A percentile compares a stretch with the other conserved stretches of the same genome.
These are phyloP conservation scores for Trichoderma breve DNA, from an alignment of 2,329 filamentous ascomycete genomes.

Conservation along the genomic window DNA sequence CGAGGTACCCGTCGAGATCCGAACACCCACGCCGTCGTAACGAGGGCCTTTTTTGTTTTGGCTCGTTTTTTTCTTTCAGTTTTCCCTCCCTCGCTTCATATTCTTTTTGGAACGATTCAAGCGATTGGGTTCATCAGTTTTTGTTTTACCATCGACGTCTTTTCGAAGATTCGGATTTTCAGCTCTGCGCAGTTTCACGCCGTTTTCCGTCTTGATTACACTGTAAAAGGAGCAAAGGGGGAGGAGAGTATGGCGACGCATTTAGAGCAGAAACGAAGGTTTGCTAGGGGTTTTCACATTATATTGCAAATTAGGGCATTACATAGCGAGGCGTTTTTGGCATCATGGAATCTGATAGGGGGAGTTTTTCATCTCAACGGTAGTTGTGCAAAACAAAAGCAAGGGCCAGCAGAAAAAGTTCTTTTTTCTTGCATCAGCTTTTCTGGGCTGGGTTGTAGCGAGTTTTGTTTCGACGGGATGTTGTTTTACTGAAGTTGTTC, in stretches of 20 bases:
- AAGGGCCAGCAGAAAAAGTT: background rate
- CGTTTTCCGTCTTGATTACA: background rate
- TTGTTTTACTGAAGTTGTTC: background rate
- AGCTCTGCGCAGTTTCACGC: background rate
- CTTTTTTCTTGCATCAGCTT: background rate
- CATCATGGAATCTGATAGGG: background rate
- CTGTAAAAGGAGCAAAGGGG: too few relatives aligned
- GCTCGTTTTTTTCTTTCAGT: background rate
- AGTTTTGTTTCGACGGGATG: background rate
- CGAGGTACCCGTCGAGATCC: conserved; percentile 31
- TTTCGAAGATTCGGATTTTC: background rate
- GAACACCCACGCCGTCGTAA: conserved; percentile 21
- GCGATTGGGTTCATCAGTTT: background rate
- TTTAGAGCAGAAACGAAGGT: background rate
- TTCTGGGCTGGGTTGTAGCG: background rate
- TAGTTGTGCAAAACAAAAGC: background rate
- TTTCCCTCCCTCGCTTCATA: too few relatives aligned
- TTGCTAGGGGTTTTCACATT: background rate
- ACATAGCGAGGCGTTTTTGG: conserved; percentile 38
- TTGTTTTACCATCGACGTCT: background rate
- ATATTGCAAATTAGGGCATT: conserved; percentile 27
- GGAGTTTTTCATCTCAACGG: background rate
- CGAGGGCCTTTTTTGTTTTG: background rate
- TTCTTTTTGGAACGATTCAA: background rate
- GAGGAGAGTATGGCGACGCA: background rate